Evolutionary conservation across 257 asterid genomes (phyloP).

Genomic region (Striga asiatica): DNA sequence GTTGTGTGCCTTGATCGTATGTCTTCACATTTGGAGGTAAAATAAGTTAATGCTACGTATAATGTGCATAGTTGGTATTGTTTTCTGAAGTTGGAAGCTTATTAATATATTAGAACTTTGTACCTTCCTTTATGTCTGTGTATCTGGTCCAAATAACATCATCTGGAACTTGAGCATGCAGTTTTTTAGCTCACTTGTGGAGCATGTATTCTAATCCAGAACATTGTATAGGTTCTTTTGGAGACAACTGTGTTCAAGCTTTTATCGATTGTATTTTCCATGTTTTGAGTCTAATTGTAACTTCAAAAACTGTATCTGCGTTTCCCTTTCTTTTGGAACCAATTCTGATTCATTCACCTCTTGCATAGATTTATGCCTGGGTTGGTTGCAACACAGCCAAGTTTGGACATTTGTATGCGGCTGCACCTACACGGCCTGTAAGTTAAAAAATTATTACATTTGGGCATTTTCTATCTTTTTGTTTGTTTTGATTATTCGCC

Average conservation of each 20-base stretch:
- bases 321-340: not conserved
- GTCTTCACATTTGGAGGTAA: no score
- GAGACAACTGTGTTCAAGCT: not conserved
- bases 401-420: slow-evolving; percentile 84
- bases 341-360: slow-evolving; percentile 3
- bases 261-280: not conserved
- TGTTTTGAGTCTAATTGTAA: not conserved
- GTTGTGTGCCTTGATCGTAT: no score
- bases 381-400: slow-evolving; percentile 79
- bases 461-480: not conserved
- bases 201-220: not conserved
- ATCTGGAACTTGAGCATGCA: no score
- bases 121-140: not conserved
- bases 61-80: no score
- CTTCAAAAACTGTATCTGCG: not conserved
- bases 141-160: no score
- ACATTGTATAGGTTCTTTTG: not conserved
- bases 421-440: slow-evolving; percentile 75
- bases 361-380: slow-evolving; percentile 71
- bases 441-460: no score
- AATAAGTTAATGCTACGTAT: no score
- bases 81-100: not conserved
- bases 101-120: no score
- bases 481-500: not conserved
- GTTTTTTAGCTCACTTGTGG: no score